Conservation (phyloP, 805 yeast genomes). For the Myxozyma nipponensis region DNA sequence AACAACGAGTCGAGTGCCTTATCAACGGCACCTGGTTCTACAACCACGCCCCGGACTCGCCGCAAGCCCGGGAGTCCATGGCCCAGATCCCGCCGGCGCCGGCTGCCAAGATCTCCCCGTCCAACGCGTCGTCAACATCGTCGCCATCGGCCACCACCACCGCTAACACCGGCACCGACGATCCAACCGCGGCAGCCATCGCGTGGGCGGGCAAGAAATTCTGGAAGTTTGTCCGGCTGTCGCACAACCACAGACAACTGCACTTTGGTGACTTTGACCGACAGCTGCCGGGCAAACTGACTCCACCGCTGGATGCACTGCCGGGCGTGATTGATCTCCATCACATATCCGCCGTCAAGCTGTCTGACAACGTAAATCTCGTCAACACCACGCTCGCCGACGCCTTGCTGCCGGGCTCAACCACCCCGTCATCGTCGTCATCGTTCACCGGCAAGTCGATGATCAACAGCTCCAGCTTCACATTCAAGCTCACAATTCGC, state of each 20-base stretch:
- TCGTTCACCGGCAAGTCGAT: background rate
- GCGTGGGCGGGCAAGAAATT: background rate
- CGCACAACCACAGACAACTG: slow-evolving; percentile 5
- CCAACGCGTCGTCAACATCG: background rate
- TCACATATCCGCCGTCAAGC: background rate
- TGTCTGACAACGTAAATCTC: background rate
- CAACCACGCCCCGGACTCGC: background rate
- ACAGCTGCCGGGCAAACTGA: background rate
- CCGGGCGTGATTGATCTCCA: slow-evolving; percentile 6
- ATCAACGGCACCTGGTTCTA: slow-evolving; percentile 18
- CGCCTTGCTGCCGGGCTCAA: background rate
- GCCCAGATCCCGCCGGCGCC: background rate
- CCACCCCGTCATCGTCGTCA: background rate
- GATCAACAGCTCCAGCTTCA: background rate
- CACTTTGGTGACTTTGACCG: slow-evolving; percentile 5
- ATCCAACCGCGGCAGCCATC: background rate
- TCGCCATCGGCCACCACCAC: background rate
- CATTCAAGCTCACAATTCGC: slow-evolving; percentile 5
- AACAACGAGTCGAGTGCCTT: slow-evolving; percentile 14
- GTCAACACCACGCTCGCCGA: background rate
- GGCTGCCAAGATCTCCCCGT: background rate
- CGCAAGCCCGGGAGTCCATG: background rate
- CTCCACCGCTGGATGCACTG: slow-evolving; percentile 5
- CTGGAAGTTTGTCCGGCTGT: slow-evolving; percentile 5
- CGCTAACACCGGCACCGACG: background rate